Conservation (phyloP, 202 grass and related monocot genomes). For the Carex sylvatica region DNA sequence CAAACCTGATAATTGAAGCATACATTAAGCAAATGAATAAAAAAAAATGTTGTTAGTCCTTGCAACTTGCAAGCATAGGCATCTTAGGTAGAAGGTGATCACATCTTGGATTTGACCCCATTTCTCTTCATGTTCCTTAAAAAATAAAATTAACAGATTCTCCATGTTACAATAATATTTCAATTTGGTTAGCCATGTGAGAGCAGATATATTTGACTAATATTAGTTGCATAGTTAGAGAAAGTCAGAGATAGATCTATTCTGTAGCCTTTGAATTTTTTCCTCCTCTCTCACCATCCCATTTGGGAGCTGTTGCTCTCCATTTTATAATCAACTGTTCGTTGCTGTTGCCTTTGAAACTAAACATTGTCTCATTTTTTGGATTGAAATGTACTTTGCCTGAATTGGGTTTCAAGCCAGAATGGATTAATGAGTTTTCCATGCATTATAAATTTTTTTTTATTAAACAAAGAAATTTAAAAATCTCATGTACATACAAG, state of each 20-base stretch:
- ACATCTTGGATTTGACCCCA: neutral
- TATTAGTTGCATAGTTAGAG: slow-evolving; percentile 5
- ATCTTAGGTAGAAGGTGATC: neutral
- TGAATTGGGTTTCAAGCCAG: neutral
- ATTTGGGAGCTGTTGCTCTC: neutral
- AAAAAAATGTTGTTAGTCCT: neutral
- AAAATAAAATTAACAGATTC: neutral
- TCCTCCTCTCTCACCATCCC: too few relatives aligned
- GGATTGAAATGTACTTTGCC: neutral
- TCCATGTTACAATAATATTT: slow-evolving; percentile 22
- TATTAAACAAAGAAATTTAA: neutral
- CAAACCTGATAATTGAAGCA: neutral
- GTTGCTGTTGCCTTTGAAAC: neutral
- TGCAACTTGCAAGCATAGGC: neutral
- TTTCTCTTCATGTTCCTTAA: slow-evolving; percentile 20
- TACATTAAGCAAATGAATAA: neutral
- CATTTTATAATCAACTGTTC: neutral
- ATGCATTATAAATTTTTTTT: neutral
- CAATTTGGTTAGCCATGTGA: slow-evolving; percentile 27
- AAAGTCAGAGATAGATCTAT: slow-evolving; percentile 8
- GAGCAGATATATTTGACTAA: slow-evolving; percentile 22
- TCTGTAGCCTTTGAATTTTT: neutral
- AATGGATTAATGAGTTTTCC: neutral
- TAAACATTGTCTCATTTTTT: neutral
- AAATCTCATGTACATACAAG: neutral